Evolutionary conservation across 331 rosid species (phyloP), one percentile per base, ranked within the genome.

Genomic region (Rosa hybrid): DNA sequence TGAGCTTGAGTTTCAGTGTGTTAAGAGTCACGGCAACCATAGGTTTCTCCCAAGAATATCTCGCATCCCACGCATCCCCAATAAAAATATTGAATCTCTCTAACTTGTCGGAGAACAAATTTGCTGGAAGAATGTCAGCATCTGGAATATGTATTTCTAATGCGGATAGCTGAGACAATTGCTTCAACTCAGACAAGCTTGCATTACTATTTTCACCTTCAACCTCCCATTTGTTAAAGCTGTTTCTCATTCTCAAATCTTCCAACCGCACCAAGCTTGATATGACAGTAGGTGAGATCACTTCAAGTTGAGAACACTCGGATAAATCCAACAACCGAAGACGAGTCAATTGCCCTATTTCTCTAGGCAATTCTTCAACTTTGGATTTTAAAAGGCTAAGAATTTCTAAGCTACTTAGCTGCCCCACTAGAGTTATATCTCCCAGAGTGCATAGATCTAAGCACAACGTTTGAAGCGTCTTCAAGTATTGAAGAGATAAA

Each of bases 1-100:
- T 72, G 7, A 27, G 76, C 60, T 7, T 48, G 25, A 71, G 76
- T 25, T 71, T 48, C n/a, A 49, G 21, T 23, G 60, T 72, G 62
- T 16, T 72, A 0, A 48, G 54, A 27, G 30, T 27, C 30, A 27
- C 30, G 30, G 44, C 34, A 30, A 0, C 34, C 34, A 30, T 30
- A 30, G 34, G 34, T 30, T 6, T 59, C 65, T 30, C 14, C 51
- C 51, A 41, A 41, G 3, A 10, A 8, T 9, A 2, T 49, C 5
- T 13, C 54, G 13, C 18, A 13, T 13, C 12, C 77, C 77, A 51
- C 0, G 23, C 38, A 54, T 74, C 68, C 7, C 53, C 78, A 23
- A 74, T 21, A 41, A 12, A 0, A 9, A 53, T 74, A 12, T 14
- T 30, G 3, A 1, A 74, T 53, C 49, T 56, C n/a, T 34, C 68